Percentiles rank a stretch among this genome's conserved stretches.
phyloP scores from a whole-genome alignment of 1,284 basidiomycete species.

The Sanghuangporus baumii region DNA sequence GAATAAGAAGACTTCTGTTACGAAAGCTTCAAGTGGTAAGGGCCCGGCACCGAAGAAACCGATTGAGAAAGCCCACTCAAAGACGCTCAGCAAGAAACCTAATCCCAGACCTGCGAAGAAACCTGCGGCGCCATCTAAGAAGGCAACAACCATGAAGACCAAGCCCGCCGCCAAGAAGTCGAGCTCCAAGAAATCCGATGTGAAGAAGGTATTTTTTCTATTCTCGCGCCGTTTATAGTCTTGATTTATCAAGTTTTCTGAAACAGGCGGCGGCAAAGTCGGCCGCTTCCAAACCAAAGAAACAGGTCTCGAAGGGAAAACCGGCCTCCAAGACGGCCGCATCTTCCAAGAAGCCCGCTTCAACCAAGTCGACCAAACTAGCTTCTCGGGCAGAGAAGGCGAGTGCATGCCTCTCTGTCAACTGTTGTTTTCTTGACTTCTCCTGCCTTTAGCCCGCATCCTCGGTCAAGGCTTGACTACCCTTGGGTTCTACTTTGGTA shows the following conservation, averaged over 20 bases:
- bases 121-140: constrained; percentile 11
- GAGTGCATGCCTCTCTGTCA: background rate
- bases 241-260: background rate
- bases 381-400: constrained; percentile 22
- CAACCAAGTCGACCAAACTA: constrained; percentile 23
- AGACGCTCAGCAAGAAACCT: background rate
- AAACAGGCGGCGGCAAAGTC: constrained; percentile 26
- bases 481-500: background rate
- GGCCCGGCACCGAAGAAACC: constrained; percentile 34
- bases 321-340: constrained; percentile 25
- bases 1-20: constrained; percentile 12
- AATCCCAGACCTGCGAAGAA: constrained; percentile 7
- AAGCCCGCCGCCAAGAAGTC: constrained; percentile 25
- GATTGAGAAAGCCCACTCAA: constrained; percentile 28
- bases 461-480: background rate
- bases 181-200: constrained; percentile 37
- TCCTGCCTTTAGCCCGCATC: background rate
- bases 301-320: constrained; percentile 10
- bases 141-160: constrained; percentile 23
- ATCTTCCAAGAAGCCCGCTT: constrained; percentile 31
- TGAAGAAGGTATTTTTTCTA: constrained; percentile 31
- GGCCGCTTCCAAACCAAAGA: constrained; percentile 25
- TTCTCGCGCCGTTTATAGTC: background rate
- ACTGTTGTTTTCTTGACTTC: background rate
- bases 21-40: background rate